A percentile compares a stretch with the other conserved stretches of the same genome.
phyloP scores from a whole-genome alignment of 441 rosid species.

The Jatropha podagrica region DNA sequence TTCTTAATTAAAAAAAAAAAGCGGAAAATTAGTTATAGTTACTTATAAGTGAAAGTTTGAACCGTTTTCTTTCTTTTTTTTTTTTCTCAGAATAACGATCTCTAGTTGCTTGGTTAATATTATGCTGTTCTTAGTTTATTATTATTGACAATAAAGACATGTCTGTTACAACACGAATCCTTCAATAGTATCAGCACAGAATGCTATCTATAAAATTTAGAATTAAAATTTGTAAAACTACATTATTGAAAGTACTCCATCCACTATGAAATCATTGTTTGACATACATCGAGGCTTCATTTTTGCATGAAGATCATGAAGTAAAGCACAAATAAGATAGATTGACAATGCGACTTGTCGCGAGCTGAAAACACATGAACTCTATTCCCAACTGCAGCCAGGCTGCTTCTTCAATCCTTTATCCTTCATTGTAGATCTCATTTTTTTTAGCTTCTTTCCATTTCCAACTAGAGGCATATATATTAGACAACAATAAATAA shows the following conservation, averaged over 20 bases:
- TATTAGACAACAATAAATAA: constrained; percentile 50
- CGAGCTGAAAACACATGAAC: constrained; percentile 49
- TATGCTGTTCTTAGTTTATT: too few relatives aligned
- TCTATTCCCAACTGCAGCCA: constrained; percentile 48
- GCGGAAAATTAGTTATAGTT: too few relatives aligned
- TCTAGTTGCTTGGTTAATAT: too few relatives aligned
- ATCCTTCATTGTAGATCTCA: constrained; percentile 53
- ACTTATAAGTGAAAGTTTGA: too few relatives aligned
- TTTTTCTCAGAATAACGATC: too few relatives aligned
- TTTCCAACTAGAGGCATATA: constrained; percentile 46
- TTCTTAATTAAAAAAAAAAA: too few relatives aligned
- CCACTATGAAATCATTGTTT: constrained; percentile 1
- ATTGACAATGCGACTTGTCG: constrained; percentile 43
- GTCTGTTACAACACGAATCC: not conserved
- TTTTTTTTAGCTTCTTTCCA: constrained; percentile 43
- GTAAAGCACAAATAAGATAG: constrained; percentile 33
- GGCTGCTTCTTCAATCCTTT: constrained; percentile 61
- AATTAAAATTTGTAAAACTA: not conserved
- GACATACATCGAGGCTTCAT: constrained; percentile 29
- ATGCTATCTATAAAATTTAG: too few relatives aligned
- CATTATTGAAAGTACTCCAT: constrained; percentile 5
- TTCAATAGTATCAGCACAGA: not conserved
- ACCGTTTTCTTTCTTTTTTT: too few relatives aligned
- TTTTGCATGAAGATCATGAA: constrained; percentile 39
- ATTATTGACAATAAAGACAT: too few relatives aligned